phyloP scores from a whole-genome alignment of 805 yeast species.

The Kregervanrija delftensis region DNA sequence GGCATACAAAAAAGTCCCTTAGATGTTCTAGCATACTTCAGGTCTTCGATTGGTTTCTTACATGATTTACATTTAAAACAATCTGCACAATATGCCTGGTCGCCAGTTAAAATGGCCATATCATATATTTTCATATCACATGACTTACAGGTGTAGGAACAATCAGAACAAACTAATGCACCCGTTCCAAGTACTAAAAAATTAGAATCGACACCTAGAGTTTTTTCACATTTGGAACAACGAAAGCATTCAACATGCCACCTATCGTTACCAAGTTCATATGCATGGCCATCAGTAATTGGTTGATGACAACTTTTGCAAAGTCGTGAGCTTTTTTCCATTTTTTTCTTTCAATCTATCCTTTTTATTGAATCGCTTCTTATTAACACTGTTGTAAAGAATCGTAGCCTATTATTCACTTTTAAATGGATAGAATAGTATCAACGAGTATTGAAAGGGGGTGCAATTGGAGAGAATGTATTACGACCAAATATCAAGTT shows the following conservation, averaged over 20 bases:
- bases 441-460: no score
- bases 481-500: no score
- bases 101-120: slow-evolving; percentile 89
- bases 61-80: slow-evolving; percentile 91
- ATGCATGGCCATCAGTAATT: slow-evolving; percentile 87
- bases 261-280: slow-evolving; percentile 86
- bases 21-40: slow-evolving; percentile 86
- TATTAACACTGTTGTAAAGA: no score
- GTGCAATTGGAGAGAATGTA: no score
- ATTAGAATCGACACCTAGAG: slow-evolving; percentile 81
- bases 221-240: slow-evolving; percentile 76
- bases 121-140: slow-evolving; percentile 87
- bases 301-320: slow-evolving; percentile 38
- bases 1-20: slow-evolving; percentile 90
- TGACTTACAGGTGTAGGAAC: slow-evolving; percentile 84
- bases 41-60: slow-evolving; percentile 75
- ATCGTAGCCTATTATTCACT: no score
- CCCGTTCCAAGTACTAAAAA: slow-evolving; percentile 92
- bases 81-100: slow-evolving; percentile 85
- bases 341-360: background rate
- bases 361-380: background rate
- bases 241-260: slow-evolving; percentile 95
- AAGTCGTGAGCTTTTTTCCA: background rate
- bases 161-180: slow-evolving; percentile 78
- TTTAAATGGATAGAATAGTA: no score